Base-by-base conservation (phyloP, 257 asterid species). In the Rauvolfia tetraphylla region DNA sequence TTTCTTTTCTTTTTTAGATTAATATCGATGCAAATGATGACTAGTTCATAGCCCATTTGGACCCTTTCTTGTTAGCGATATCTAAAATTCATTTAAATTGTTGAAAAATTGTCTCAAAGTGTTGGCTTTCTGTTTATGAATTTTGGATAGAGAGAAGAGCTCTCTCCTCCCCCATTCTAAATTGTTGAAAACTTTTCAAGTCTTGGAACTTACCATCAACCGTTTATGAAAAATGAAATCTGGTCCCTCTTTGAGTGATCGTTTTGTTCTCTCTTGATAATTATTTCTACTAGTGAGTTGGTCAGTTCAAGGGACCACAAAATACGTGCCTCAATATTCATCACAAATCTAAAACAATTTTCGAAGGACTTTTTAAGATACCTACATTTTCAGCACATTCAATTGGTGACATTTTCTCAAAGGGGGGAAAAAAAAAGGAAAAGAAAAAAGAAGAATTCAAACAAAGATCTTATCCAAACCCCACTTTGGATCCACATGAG, bases 301-400 rank as follows among this genome's bases (percentile, higher is more conserved):
- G 7, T 49, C 77, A 4, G 39, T 25, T 75, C 12, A 38, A 42
- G 29, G 81, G 81, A 12, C 71, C 76, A 36, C 29, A 4, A 23
- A 27, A 27, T 33, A 68, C 83, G 79, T 74, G 83, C 66, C 75
- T 67, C 49, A 44, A 29, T 67, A 36, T 68, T 54, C 79, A 68
- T 79, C 83, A 79, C 78, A 58, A 46, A 18, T 79, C 27, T 63
- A 15, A 8, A 42, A 38, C 38, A 73, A 73, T 25, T 65, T 73
- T 42, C 51, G 57, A 49, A 10, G 33, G 49, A 63, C 46, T 6
- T 54, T 73, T 73, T 4, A 33, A 56, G 49, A 61, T 31, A 48
- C 62, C n/a, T 11, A 22, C 46, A 34, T 27, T 59, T 59, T 25
- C 36, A n/a, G 56, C 51, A 14, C 56, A 68, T 41, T 44, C 33